Base-by-base conservation (phyloP, 345 rosid genomes). In the Hibiscus mutabilis region DNA sequence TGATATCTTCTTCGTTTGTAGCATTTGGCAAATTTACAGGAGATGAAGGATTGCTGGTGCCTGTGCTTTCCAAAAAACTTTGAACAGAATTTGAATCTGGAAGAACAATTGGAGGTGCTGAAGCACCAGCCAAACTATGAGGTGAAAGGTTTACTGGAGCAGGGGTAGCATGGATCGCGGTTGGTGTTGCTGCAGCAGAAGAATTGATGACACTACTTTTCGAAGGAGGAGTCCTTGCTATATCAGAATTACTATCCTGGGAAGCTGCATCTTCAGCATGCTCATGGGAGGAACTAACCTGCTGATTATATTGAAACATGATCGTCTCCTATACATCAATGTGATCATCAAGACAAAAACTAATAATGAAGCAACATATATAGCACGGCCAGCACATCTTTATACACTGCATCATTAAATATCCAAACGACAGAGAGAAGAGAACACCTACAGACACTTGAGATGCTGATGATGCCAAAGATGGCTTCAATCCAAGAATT, bases 1-100 rank as follows among this genome's bases (percentile, higher is more conserved):
- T 69, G 73, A 77, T 74, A 73, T 95, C 98, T 84, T 91, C 99
- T 84, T 92, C 98, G 83, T 89, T 89, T 40, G 84, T 79, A 66
- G 87, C 73, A 82, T 77, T 82, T 69, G 80, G 55, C 52, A 82
- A 56, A 53, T 73, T 70, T 60, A 79, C 82, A 53, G 91, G 86
- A 72, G 98, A 86, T 37, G 88, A 76, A 80, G 89, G 80, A 85
- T 79, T 88, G 72, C 82, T 73, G 58, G 83, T 61, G 62, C 81
- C 77, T 6, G 82, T 60, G 78, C 71, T 89, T 78, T 92, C 99
- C 74, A 76, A 62, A 62, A 79, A 82, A 82, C 80, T 80, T 80
- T 85, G 86, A 77, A 73, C 80, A 57, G 92, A 72, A 79, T 77
- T 76, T 27, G 89, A 74, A 75, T 77, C 79, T 65, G 90, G 82